Base-by-base conservation (phyloP, 257 asterid genomes). In the Ophiorrhiza pumila region DNA sequence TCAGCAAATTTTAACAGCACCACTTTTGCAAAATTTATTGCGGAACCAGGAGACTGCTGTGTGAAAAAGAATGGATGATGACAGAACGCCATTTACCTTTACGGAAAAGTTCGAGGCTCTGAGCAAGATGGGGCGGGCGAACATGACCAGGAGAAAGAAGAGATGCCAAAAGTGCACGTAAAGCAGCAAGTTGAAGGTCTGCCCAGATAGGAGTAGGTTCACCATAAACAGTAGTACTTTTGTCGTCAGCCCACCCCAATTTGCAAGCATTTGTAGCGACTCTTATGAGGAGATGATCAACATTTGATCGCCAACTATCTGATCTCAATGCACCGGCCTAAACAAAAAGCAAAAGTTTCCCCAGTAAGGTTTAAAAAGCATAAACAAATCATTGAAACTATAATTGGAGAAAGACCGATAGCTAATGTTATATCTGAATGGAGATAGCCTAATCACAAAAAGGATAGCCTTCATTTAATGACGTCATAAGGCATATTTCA, bases 91-190 rank as follows among this genome's bases (percentile, higher is more conserved):
- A 53, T 73, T 81, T 76, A 90, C 97, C 97, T 89, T 78, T 81
- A 23, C 85, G 89, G 67, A 88, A 89, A 79, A 91, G 93, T 70
- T 88, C 85, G 6, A 87, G 85, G 76, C 90, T 79, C 53, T 76
- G 86, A 58, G 89, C 82, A 23, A 91, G 86, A 81, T 91, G 86
- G 7, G 91, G 78, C 27, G 97, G 92, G 56, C 93, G 93, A 71
- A 62, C 79, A 71, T 80, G 82, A 71, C 90, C 86, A 5, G 93
- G 90, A 12, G 98, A 94, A 86, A 88, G 86, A 74, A 94, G 95
- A 77, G 98, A 94, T 49, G 93, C 97, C 83, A 86, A 78, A 83
- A 94, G 95, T 61, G 98, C 97, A 69, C 84, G 96, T 47, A 94
- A 86, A 61, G 95, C 80, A 78, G 97, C 90, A 64, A 87, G 85